A percentile compares a stretch with the other conserved stretches of the same genome.
Evolutionary conservation across 2,329 filamentous ascomycete species (phyloP).

Genomic region (Dothideomycetes sp.): DNA sequence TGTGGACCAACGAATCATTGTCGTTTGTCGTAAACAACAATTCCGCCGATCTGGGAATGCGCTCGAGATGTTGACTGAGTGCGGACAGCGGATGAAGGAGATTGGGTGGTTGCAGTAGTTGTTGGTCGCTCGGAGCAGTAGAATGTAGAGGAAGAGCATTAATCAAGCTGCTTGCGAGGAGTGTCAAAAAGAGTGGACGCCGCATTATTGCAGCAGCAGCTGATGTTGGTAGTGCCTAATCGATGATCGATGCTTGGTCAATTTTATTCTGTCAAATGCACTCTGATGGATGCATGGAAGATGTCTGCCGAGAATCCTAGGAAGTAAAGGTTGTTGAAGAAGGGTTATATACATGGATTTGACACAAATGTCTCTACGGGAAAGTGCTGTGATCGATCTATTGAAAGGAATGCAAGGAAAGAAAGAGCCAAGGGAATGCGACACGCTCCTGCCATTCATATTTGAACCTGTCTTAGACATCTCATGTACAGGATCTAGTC

Average conservation of each 20-base stretch:
- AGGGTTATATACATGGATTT: too few relatives aligned
- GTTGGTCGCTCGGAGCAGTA: background rate
- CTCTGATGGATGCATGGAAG: too few relatives aligned
- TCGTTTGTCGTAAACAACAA: slow-evolving; percentile 21
- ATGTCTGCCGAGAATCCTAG: background rate
- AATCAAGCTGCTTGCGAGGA: slow-evolving; percentile 3
- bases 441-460: too few relatives aligned
- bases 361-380: too few relatives aligned
- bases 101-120: background rate
- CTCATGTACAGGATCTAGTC: too few relatives aligned
- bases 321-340: background rate
- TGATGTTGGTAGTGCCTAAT: background rate
- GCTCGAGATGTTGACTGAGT: slow-evolving; percentile 16
- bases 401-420: too few relatives aligned
- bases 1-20: slow-evolving; percentile 19
- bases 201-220: slow-evolving; percentile 2
- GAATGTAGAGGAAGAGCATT: background rate
- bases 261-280: too few relatives aligned
- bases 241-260: background rate
- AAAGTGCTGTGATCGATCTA: too few relatives aligned
- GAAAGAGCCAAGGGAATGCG: too few relatives aligned
- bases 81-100: background rate
- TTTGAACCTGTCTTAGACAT: too few relatives aligned
- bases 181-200: slow-evolving; percentile 2
- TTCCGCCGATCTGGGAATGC: slow-evolving; percentile 22